A percentile compares a stretch with the other conserved stretches of the same genome.
Evolutionary conservation across 306 rosid species (phyloP).

Genomic region (Malus fusca): DNA sequence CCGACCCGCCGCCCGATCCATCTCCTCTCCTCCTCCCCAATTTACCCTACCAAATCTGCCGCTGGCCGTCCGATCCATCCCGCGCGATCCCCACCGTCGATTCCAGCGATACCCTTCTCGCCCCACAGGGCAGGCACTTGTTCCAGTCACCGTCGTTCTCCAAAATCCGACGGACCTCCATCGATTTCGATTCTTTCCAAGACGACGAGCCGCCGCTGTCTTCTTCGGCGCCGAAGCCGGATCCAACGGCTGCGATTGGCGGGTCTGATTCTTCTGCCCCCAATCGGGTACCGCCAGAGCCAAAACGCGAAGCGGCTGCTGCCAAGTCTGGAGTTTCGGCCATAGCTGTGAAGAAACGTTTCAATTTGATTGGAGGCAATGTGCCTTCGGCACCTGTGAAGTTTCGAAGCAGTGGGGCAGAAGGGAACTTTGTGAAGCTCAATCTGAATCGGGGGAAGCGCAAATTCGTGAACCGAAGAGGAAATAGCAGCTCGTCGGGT

Average conservation of each 20-base stretch:
- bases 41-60: constrained; percentile 61
- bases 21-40: constrained; percentile 20
- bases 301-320: background rate
- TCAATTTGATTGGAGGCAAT: constrained; percentile 57
- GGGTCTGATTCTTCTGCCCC: background rate
- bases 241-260: background rate
- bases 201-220: constrained; percentile 12
- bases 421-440: constrained; percentile 78
- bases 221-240: constrained; percentile 4
- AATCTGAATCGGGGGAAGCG: constrained; percentile 44
- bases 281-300: constrained; percentile 11
- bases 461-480: constrained; percentile 44
- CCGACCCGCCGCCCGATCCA: constrained; percentile 14
- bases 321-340: background rate
- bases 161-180: constrained; percentile 37
- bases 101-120: constrained; percentile 52
- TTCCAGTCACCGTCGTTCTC: constrained; percentile 56
- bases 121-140: constrained; percentile 30
- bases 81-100: constrained; percentile 23
- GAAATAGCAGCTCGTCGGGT: constrained; percentile 13
- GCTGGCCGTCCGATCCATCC: constrained; percentile 27
- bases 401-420: constrained; percentile 34
- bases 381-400: constrained; percentile 39
- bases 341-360: constrained; percentile 25
- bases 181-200: constrained; percentile 27